Base-by-base conservation (phyloP, 2,329 filamentous ascomycete genomes). In the Alternaria tenuissima region DNA sequence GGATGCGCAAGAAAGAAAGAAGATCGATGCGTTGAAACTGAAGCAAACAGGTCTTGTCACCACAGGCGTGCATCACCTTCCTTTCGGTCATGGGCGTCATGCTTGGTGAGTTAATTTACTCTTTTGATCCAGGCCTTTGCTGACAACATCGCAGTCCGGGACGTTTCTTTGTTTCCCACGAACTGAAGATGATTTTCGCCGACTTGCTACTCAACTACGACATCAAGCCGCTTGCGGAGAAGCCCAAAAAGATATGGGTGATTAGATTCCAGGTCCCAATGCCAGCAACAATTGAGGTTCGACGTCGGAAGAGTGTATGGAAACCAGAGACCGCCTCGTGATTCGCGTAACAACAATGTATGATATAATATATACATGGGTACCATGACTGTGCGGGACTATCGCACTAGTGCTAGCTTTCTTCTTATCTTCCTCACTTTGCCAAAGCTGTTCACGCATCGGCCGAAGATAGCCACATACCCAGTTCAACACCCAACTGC, bases 41-140 rank as follows among this genome's bases (percentile, higher is more conserved):
- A 81, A 80, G 43, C 80, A 82, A 70, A 64, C 83, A 16, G 81
- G 84, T 3, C 82, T 88, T 78, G 83, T 87, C 12, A 84, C 84
- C 5, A 87, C 86, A 2, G 83, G 82, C 36, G 77, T 83, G 38
- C 70, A 76, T 7, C 83, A 86, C 64, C 69, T 88, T 20, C 78
- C 83, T 0, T 89, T 88, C 71, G 86, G 87, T 0, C 84, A 87
- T 61, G 87, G 87, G 7, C 78, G 83, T 62, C 85, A 88, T 69
- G 84, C 61, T 20, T 70, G 67, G 65, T 62, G n/a, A 54, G 68
- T 67, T 11, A 8, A 36, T 7, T 11, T n/a, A 11, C 83, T 84
- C 0, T 52, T n/a, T 30, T 7, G 1, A 2, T 16, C 24, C 5
- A 1, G 1, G 6, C 8, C 2, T 28, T 11, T 4, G 7, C 65